Conservation (phyloP, 768 basidiomycete genomes). For the Stropharia rugosoannulata region DNA sequence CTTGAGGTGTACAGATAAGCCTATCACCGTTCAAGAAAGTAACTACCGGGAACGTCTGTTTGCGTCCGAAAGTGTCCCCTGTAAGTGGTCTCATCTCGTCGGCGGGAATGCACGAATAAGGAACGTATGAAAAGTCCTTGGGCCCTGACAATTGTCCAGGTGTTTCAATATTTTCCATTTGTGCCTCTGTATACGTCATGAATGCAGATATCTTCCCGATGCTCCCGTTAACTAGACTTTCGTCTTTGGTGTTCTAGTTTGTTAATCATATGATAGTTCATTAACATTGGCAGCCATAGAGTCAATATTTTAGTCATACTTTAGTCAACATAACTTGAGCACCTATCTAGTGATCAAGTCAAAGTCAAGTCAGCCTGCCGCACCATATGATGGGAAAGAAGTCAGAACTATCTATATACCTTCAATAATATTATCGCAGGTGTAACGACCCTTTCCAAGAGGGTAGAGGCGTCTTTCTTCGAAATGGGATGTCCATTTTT, state of each 20-base stretch:
- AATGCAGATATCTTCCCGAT: slow-evolving; percentile 55
- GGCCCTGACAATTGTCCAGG: slow-evolving; percentile 17
- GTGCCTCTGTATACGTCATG: slow-evolving; percentile 46
- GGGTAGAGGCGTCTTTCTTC: slow-evolving; percentile 20
- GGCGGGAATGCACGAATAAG: background rate
- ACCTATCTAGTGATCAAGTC: slow-evolving; percentile 42
- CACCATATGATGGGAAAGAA: background rate
- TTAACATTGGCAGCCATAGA: background rate
- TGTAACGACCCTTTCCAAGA: slow-evolving; percentile 52
- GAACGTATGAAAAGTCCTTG: background rate
- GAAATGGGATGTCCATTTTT: slow-evolving; percentile 32
- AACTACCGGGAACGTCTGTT: slow-evolving; percentile 57
- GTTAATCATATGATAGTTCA: background rate
- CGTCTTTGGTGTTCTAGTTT: slow-evolving; percentile 59
- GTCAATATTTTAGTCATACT: slow-evolving; percentile 27
- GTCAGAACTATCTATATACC: slow-evolving; percentile 18
- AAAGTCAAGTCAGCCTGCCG: background rate
- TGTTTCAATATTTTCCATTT: slow-evolving; percentile 33
- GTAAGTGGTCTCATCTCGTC: slow-evolving; percentile 18
- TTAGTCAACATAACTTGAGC: slow-evolving; percentile 83
- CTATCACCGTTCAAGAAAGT: slow-evolving; percentile 47
- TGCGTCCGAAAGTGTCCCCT: slow-evolving; percentile 21
- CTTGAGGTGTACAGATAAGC: slow-evolving; percentile 51
- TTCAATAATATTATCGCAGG: slow-evolving; percentile 48
- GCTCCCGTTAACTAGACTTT: slow-evolving; percentile 66